Evolutionary conservation across 2,329 filamentous ascomycete species (phyloP), one percentile per base, ranked within the genome.

Genomic region (Fusarium illudens): DNA sequence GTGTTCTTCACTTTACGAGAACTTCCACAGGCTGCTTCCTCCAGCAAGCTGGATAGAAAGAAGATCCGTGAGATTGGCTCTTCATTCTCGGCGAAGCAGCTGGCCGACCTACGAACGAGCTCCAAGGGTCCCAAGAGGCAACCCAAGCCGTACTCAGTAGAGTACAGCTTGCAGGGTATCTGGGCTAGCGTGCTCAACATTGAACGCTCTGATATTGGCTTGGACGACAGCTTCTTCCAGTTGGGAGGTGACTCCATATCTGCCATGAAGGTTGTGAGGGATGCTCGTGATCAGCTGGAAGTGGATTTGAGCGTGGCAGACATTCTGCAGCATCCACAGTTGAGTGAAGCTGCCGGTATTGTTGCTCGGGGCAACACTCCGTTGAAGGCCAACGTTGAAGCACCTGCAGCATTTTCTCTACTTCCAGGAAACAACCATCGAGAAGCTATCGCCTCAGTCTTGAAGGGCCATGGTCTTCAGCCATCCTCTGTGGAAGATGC

Each of bases 221-320:
- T 73, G 83, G 85, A 76, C 75, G 77, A 4, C 76, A 58, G 53
- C 12, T 83, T 0, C 53, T 62, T 62, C 32, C 59, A 56, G 9
- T 1, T 62, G 25, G 83, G 84, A 11, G 84, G 84, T 25, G 82
- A 84, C 69, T 85, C 83, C 1, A 78, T 85, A 2, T 64, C 76
- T 1, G 82, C 82, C 2, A 86, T 85, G 80, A 82, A 79, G 58
- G 68, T 86, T 5, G 83, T 84, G 2, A 77, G 81, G n/a, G 77
- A 78, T 27, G 79, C 80, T 4, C 73, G 81, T 30, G 72, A 76
- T 17, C 9, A 48, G n/a, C 73, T 79, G 30, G 79, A 77, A 0
- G 67, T 83, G 25, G 60, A 75, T 76, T 81, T 62, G 22, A 52
- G 46, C 25, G 53, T 62, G 6, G 48, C 53, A 9, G 53, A 58